Percentiles rank a stretch among this genome's conserved stretches.
Evolutionary conservation across 139 green algal species (phyloP).

Genomic region (Limnomonas spitsbergensis): DNA sequence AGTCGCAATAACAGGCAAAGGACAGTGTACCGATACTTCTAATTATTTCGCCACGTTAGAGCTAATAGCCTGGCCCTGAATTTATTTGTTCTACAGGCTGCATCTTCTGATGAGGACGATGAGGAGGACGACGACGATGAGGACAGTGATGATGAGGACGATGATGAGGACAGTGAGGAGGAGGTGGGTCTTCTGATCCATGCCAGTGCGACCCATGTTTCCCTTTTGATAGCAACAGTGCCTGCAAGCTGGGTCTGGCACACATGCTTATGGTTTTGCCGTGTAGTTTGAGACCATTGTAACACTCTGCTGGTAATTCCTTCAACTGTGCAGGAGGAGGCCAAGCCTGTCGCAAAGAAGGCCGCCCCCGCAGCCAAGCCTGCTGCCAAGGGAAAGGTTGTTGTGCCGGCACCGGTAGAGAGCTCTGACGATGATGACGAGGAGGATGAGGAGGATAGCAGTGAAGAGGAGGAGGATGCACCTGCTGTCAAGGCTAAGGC

Average conservation of each 20-base stretch:
- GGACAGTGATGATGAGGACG: constrained; percentile 19
- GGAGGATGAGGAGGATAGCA: constrained; percentile 21
- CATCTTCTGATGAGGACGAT: no score
- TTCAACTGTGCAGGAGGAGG: no score
- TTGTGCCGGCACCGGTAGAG: constrained; percentile 20
- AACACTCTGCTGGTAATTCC: no score
- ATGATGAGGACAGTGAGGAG: constrained; percentile 22
- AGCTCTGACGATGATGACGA: neutral
- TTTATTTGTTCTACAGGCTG: no score
- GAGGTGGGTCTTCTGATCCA: neutral
- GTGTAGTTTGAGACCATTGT: no score
- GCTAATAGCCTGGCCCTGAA: no score
- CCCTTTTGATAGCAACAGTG: neutral
- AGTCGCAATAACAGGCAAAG: no score
- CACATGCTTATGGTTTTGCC: no score
- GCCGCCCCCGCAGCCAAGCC: constrained; percentile 13
- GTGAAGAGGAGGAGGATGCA: constrained; percentile 31
- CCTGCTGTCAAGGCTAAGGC: constrained; percentile 18
- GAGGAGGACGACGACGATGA: constrained; percentile 26
- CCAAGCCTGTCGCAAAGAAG: constrained; percentile 26
- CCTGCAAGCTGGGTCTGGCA: no score
- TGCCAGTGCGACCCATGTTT: neutral
- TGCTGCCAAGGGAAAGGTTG: constrained; percentile 24
- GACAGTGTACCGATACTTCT: no score
- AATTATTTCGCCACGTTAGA: no score